Percentiles rank a stretch among this genome's conserved stretches.
Conservation (phyloP, 306 rosid genomes). For the Castanopsis chinensis region DNA sequence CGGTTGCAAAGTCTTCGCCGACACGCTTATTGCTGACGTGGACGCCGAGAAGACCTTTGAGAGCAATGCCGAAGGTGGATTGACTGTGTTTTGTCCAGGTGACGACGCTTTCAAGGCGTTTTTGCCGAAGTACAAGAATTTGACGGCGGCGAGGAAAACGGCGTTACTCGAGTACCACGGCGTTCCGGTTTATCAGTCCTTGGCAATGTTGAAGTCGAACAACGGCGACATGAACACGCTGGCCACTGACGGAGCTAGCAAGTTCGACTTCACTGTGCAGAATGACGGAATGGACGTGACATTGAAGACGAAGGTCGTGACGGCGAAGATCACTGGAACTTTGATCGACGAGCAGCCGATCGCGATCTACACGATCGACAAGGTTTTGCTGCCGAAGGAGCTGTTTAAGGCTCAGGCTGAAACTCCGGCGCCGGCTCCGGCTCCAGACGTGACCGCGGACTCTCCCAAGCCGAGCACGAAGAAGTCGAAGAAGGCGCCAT, state of each 20-base stretch:
- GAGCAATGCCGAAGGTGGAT: slow-evolving; percentile 54
- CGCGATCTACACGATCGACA: slow-evolving; percentile 51
- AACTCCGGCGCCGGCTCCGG: slow-evolving; percentile 55
- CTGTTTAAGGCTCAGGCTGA: slow-evolving; percentile 53
- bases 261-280: slow-evolving; percentile 70
- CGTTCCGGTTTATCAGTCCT: slow-evolving; percentile 60
- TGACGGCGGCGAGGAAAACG: slow-evolving; percentile 49
- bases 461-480: slow-evolving; percentile 46
- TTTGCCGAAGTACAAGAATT: slow-evolving; percentile 65
- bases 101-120: slow-evolving; percentile 67
- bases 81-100: slow-evolving; percentile 73
- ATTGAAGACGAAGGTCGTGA: slow-evolving; percentile 44
- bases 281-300: slow-evolving; percentile 78
- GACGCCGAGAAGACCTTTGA: slow-evolving; percentile 41
- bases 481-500: slow-evolving; percentile 23
- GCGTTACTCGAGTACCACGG: slow-evolving; percentile 67
- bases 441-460: slow-evolving; percentile 56
- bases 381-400: slow-evolving; percentile 71
- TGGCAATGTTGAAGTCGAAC: slow-evolving; percentile 52
- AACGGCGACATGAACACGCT: slow-evolving; percentile 69
- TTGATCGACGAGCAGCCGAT: slow-evolving; percentile 64
- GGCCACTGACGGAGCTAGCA: slow-evolving; percentile 77
- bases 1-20: slow-evolving; percentile 75
- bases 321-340: slow-evolving; percentile 68
- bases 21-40: slow-evolving; percentile 31